These are phyloP conservation scores for Leccinum pachyderme DNA, from an alignment of 1,284 basidiomycete species.

Conservation along the genomic window DNA sequence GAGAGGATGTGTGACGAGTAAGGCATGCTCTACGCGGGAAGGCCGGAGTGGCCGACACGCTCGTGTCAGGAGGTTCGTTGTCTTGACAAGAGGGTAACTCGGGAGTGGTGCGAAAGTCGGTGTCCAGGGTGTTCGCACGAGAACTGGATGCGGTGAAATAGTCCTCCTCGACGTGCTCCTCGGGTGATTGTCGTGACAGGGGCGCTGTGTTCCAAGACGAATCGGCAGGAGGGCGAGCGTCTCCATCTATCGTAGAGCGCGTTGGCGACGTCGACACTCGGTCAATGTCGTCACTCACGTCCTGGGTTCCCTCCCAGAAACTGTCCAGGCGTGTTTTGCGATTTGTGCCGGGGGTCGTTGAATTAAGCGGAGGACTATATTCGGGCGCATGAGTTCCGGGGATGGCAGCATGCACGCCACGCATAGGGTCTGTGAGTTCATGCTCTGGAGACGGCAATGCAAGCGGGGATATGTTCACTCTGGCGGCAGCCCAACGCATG, in stretches of 20 bases:
- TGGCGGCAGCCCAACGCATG: constrained; percentile 77
- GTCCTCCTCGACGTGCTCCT: constrained; percentile 30
- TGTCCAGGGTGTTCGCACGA: constrained; percentile 26
- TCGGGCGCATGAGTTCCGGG: constrained; percentile 56
- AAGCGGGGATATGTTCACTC: constrained; percentile 74
- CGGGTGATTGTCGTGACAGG: constrained; percentile 24
- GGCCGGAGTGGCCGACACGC: constrained; percentile 37
- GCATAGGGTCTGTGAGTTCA: constrained; percentile 83
- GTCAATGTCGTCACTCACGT: constrained; percentile 40
- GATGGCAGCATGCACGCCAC: constrained; percentile 62
- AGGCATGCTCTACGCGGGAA: constrained; percentile 51
- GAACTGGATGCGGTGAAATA: constrained; percentile 32
- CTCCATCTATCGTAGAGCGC: constrained; percentile 8
- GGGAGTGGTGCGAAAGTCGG: constrained; percentile 5
- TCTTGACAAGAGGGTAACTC: constrained; percentile 32
- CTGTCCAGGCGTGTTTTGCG: constrained; percentile 58
- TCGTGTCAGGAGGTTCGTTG: constrained; percentile 25
- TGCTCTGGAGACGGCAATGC: constrained; percentile 84
- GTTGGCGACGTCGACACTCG: constrained; percentile 27
- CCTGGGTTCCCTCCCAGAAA: constrained; percentile 69
- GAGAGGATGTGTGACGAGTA: constrained; percentile 60
- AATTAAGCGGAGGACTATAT: constrained; percentile 28
- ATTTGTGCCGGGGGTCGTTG: constrained; percentile 46
- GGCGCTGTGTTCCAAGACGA: constrained; percentile 15
- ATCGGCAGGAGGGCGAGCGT: constrained; percentile 10